phyloP scores from a whole-genome alignment of 805 yeast species.

The Clavispora carvajalis region DNA sequence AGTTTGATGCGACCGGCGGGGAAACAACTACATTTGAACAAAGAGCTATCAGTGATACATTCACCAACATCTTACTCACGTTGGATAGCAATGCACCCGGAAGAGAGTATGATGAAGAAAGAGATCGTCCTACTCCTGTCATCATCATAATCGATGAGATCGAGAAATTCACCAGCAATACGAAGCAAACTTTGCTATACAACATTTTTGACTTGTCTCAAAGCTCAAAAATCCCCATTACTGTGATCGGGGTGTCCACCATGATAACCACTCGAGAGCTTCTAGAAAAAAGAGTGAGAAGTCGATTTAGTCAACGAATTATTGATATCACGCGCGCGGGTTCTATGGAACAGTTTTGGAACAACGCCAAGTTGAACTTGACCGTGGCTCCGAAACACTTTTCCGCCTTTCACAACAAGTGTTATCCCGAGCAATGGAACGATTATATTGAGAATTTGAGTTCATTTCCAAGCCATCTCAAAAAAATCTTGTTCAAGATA shows the following conservation, averaged over 20 bases:
- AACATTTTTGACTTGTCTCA: conserved; percentile 87
- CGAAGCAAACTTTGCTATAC: conserved; percentile 79
- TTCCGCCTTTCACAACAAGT: conserved; percentile 10
- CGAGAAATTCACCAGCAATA: conserved; percentile 66
- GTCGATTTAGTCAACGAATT: conserved; percentile 80
- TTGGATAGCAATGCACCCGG: conserved; percentile 17
- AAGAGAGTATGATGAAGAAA: conserved; percentile 31
- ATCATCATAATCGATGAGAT: conserved; percentile 81
- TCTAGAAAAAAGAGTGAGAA: conserved; percentile 85
- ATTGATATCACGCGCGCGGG: conserved; percentile 52
- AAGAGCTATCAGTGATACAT: conserved; percentile 54
- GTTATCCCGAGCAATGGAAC: conserved; percentile 43
- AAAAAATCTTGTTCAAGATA: conserved; percentile 24
- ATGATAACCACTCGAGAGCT: conserved; percentile 72
- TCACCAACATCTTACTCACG: conserved; percentile 50
- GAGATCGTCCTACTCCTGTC: conserved; percentile 43
- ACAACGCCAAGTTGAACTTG: conserved; percentile 40
- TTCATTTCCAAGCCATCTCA: conserved; percentile 8
- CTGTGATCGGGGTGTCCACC: conserved; percentile 76
- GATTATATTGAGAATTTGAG: conserved; percentile 21
- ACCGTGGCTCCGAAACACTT: conserved; percentile 16
- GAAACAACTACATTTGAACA: conserved; percentile 36
- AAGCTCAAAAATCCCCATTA: conserved; percentile 59
- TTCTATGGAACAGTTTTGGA: conserved; percentile 46
- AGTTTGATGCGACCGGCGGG: conserved; percentile 10